Evolutionary conservation across 495 filamentous ascomycete species (phyloP).

Genomic region (Cairneyella variabilis): DNA sequence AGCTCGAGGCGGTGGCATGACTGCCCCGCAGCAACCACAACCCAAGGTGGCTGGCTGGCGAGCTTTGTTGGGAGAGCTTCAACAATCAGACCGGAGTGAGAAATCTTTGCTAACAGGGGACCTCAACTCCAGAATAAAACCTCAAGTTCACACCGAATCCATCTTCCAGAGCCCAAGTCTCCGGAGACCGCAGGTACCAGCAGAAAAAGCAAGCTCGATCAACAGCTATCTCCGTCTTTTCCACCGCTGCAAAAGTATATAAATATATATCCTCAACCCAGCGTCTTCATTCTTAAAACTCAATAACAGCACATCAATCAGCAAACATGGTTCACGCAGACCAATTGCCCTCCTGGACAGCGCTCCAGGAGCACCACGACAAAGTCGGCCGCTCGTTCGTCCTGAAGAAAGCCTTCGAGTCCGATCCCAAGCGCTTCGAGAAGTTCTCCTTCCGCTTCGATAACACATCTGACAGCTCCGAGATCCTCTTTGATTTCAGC

Average conservation of each 20-base stretch:
- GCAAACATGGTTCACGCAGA: too few relatives aligned
- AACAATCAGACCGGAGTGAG: not conserved
- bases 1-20: not conserved
- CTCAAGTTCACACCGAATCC: not conserved
- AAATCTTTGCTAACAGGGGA: slow-evolving; percentile 12
- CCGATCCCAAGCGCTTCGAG: slow-evolving; percentile 83
- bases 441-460: slow-evolving; percentile 84
- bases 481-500: slow-evolving; percentile 96
- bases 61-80: not conserved
- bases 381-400: slow-evolving; percentile 81
- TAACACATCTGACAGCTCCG: slow-evolving; percentile 70
- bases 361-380: slow-evolving; percentile 84
- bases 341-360: slow-evolving; percentile 77
- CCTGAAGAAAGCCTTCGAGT: slow-evolving; percentile 86
- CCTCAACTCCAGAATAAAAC: not conserved
- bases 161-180: not conserved
- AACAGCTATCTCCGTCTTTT: slow-evolving; percentile 8
- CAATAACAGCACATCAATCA: not conserved
- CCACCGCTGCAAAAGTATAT: not conserved
- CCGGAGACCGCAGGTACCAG: slow-evolving; percentile 17
- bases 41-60: not conserved
- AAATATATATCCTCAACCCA: not conserved
- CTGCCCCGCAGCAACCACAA: not conserved
- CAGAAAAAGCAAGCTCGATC: slow-evolving; percentile 10
- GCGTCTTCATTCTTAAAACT: not conserved